Percentiles rank a stretch among this genome's conserved stretches.
phyloP scores from a whole-genome alignment of 805 yeast species.

The Nakazawaea populi region DNA sequence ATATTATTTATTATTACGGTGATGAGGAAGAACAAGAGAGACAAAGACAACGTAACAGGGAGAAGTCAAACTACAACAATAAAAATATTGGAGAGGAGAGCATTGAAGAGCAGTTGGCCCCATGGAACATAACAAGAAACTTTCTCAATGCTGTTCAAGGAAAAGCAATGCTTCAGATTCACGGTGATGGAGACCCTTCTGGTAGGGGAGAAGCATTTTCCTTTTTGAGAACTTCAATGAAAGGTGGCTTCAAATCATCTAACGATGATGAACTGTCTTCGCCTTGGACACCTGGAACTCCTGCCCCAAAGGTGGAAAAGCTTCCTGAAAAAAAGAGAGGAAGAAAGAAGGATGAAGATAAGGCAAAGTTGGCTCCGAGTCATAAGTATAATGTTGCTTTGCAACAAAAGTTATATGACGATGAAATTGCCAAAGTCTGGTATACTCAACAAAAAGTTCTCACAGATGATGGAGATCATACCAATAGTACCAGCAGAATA shows the following conservation, averaged over 20 bases:
- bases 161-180: slow-evolving; percentile 91
- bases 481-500: not conserved
- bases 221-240: slow-evolving; percentile 86
- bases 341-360: slow-evolving; percentile 25
- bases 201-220: slow-evolving; percentile 89
- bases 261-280: slow-evolving; percentile 15
- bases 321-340: slow-evolving; percentile 17
- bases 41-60: slow-evolving; percentile 7
- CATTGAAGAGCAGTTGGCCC: slow-evolving; percentile 79
- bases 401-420: slow-evolving; percentile 90
- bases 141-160: slow-evolving; percentile 93
- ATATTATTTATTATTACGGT: slow-evolving; percentile 51
- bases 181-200: slow-evolving; percentile 93
- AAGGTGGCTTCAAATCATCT: slow-evolving; percentile 66
- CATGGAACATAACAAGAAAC: slow-evolving; percentile 92
- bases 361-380: slow-evolving; percentile 38
- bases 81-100: slow-evolving; percentile 36
- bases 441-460: slow-evolving; percentile 68
- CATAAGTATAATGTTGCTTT: slow-evolving; percentile 76
- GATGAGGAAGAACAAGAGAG: slow-evolving; percentile 26
- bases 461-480: slow-evolving; percentile 24
- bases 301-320: slow-evolving; percentile 9
- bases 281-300: slow-evolving; percentile 13
- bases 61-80: slow-evolving; percentile 9
- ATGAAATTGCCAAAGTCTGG: slow-evolving; percentile 87